These are phyloP conservation scores for Cyathus striatus DNA, from an alignment of 768 basidiomycete species.

Conservation along the genomic window DNA sequence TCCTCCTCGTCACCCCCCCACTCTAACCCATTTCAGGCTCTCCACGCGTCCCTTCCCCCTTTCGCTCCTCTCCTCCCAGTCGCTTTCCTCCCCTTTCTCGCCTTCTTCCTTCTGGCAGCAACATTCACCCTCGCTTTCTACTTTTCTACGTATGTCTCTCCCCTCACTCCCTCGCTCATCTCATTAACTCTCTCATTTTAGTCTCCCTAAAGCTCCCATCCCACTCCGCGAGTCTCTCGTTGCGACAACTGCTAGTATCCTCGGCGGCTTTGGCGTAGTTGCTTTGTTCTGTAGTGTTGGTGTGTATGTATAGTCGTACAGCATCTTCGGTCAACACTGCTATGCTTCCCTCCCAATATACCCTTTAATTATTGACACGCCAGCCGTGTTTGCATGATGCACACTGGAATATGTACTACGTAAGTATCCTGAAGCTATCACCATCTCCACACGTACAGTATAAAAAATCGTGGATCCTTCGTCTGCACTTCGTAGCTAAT, in stretches of 20 bases:
- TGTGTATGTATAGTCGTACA: conserved; percentile 59
- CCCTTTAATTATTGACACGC: conserved; percentile 72
- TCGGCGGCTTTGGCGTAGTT: conserved; percentile 87
- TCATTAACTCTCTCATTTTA: conserved; percentile 23
- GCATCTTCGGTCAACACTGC: conserved; percentile 2
- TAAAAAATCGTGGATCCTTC: conserved; percentile 95
- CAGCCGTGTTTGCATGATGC: conserved; percentile 73
- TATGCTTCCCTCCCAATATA: not conserved
- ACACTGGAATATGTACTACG: conserved; percentile 43
- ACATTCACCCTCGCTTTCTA: conserved; percentile 89
- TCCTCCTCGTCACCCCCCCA: conserved; percentile 2
- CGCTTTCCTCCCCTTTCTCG: conserved; percentile 64
- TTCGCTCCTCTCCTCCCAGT: conserved; percentile 72
- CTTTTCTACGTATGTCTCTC: conserved; percentile 69
- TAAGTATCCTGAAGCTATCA: not conserved
- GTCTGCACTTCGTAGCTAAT: conserved; percentile 81
- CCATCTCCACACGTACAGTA: conserved; percentile 52
- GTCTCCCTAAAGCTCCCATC: conserved; percentile 67
- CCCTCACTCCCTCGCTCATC: conserved; percentile 3
- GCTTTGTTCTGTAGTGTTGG: conserved; percentile 84
- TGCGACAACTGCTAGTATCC: conserved; percentile 66
- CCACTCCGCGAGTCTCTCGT: conserved; percentile 65
- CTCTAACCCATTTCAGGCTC: conserved; percentile 30
- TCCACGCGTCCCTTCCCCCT: conserved; percentile 62
- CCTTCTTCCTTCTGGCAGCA: conserved; percentile 62